Base-by-base conservation (phyloP, 2,329 filamentous ascomycete species). In the Fonsecaea multimorphosa region DNA sequence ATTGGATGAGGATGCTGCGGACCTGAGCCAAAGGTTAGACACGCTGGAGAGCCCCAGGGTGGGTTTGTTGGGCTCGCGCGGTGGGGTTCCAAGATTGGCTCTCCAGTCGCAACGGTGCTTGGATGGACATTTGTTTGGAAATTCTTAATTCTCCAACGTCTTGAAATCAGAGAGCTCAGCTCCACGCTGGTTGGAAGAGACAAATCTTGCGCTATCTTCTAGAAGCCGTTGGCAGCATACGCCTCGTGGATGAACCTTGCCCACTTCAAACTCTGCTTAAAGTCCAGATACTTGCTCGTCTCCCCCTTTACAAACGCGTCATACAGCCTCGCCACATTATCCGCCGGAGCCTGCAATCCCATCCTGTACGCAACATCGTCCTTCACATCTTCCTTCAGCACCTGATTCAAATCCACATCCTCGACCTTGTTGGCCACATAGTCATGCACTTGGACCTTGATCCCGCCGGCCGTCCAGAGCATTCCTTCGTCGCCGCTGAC, bases 271-370 rank as follows among this genome's bases (percentile, higher is more conserved):
- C 29, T 36, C 24, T 57, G 52, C 61, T 58, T 51, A 44, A 58
- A 58, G 40, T 58, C 61, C 22, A 63, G 24, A 40, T 63, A 58
- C 40, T 58, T 46, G 2, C 58, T n/a, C 3, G 52, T 63, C 29
- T 58, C 14, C 4, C 53, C 40, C 19, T 36, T 58, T 5, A 53
- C 53, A 58, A 63, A 63, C 0, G 60, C 60, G n/a, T 55, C 60
- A 38, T 63, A 63, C 22, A 63, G 60, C 52, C 60, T 57, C 11
- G 52, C 60, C 27, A 63, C 53, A 29, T 63, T 56, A 24, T 63
- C 60, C 22, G 60, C 60, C 27, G 60, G 60, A 5, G 60, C 36
- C 16, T 63, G 5, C 14, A 63, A 22, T 9, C 38, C 60, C 9
- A 51, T 14, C 22, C 19, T 32, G n/a, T 14, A 12, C 6, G 57